Percentiles rank a stretch among this genome's conserved stretches.
Conservation (phyloP, 805 yeast genomes). For the Alloascoidea africana region DNA sequence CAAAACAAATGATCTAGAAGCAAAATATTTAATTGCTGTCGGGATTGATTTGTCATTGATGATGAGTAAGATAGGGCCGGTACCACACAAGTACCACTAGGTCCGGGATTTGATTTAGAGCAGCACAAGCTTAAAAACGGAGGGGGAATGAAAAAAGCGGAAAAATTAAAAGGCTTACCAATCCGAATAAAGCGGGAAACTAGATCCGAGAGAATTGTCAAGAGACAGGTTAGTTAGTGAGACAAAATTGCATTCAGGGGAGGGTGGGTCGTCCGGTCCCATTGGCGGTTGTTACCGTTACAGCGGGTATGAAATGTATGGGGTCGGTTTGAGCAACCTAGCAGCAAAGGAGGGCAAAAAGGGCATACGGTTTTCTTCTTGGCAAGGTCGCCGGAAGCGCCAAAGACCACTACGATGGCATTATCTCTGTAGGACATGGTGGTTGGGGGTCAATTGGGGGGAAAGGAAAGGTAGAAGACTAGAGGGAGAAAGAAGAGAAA, state of each 20-base stretch:
- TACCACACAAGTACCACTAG: no score
- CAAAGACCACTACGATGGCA: constrained; percentile 69
- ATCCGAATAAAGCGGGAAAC: constrained; percentile 27
- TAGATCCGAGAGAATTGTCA: constrained; percentile 3
- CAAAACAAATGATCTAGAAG: no score
- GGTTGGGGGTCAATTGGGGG: no score
- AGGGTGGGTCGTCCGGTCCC: no score
- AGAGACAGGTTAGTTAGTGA: neutral
- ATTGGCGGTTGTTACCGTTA: no score
- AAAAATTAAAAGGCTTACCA: constrained; percentile 10
- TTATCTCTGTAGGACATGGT: constrained; percentile 39
- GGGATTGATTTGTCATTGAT: no score
- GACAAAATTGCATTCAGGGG: neutral
- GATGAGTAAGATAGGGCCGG: no score
- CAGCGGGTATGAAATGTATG: neutral
- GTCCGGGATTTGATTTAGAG: no score
- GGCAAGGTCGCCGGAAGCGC: constrained; percentile 92
- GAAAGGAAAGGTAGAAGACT: neutral
- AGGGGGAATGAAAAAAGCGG: neutral
- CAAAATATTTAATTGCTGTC: no score
- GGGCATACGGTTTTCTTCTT: constrained; percentile 72
- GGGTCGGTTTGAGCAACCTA: neutral
- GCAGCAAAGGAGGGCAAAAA: neutral
- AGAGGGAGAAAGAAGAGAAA: neutral
- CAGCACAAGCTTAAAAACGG: no score